These are phyloP conservation scores for Globisporangium okanoganense DNA, from an alignment of 352 stramenopile genomes.

Conservation along the genomic window DNA sequence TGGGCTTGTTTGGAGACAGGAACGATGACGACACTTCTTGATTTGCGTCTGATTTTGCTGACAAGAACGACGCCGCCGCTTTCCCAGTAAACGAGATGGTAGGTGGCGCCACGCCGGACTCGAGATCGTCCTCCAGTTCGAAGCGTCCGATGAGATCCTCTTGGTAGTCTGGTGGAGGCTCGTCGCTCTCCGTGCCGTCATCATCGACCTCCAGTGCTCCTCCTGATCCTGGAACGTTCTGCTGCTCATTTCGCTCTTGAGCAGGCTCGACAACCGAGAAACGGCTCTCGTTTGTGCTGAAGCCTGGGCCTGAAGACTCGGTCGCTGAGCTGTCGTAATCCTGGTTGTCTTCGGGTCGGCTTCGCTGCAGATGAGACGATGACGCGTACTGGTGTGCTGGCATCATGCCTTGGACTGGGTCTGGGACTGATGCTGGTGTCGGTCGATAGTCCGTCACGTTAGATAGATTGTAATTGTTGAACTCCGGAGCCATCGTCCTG, in stretches of 20 bases:
- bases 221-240: not conserved
- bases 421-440: not conserved
- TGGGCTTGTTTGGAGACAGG: conserved; percentile 38
- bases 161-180: not conserved
- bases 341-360: not conserved
- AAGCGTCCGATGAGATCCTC: not conserved
- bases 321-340: not conserved
- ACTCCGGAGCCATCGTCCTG: not conserved
- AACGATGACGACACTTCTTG: conserved; percentile 33
- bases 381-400: not conserved
- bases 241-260: not conserved
- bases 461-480: not conserved
- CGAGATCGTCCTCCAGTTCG: not conserved
- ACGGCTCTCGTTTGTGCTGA: not conserved
- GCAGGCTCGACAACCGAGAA: conserved; percentile 1
- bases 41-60: not conserved
- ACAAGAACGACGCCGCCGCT: not conserved
- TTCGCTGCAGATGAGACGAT: not conserved
- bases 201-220: not conserved
- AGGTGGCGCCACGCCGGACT: not conserved
- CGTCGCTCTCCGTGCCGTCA: conserved; percentile 1
- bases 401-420: not conserved
- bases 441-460: not conserved
- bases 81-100: not conserved
- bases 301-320: not conserved